These are phyloP conservation scores for Chamaecrista fasciculata DNA, from an alignment of 306 rosid species.

Conservation along the genomic window DNA sequence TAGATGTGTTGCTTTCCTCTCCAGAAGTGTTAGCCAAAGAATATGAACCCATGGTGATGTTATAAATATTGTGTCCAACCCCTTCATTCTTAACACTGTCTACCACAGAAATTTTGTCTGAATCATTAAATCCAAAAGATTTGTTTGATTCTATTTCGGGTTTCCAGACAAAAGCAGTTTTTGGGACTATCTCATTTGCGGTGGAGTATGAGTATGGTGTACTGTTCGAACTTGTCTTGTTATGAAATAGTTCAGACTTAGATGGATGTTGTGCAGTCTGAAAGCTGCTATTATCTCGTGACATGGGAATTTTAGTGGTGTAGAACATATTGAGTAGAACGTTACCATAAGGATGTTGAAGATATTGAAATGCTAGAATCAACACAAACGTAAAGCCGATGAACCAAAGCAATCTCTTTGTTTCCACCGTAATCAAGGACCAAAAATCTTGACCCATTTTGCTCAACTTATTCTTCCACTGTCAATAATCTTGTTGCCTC, in stretches of 20 bases:
- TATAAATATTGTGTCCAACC: slow-evolving; percentile 27
- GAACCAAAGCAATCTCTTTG: slow-evolving; percentile 55
- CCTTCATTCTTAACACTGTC: slow-evolving; percentile 22
- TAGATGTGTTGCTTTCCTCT: slow-evolving; percentile 23
- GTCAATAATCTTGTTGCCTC: slow-evolving; percentile 41
- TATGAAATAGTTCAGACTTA: slow-evolving; percentile 20
- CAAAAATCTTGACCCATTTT: slow-evolving; percentile 55
- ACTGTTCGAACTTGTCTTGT: slow-evolving; percentile 15
- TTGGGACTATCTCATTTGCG: slow-evolving; percentile 20
- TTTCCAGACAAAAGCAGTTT: slow-evolving; percentile 24
- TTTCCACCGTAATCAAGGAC: slow-evolving; percentile 43
- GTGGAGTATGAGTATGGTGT: slow-evolving; percentile 38
- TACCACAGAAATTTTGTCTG: slow-evolving; percentile 25
- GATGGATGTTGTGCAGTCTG: slow-evolving; percentile 32
- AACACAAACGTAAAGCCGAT: slow-evolving; percentile 48
- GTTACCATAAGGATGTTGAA: slow-evolving; percentile 49
- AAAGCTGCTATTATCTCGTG: slow-evolving; percentile 29
- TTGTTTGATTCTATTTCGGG: slow-evolving; percentile 26
- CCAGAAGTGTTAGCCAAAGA: slow-evolving; percentile 22
- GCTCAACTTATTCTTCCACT: slow-evolving; percentile 21
- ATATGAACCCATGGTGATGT: slow-evolving; percentile 24
- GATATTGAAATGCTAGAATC: slow-evolving; percentile 49
- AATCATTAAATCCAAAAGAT: slow-evolving; percentile 37
- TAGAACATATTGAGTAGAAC: slow-evolving; percentile 37
- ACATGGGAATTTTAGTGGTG: slow-evolving; percentile 25